phyloP scores from a whole-genome alignment of 2,329 filamentous ascomycete genomes.

The Fusarium pilosicola region DNA sequence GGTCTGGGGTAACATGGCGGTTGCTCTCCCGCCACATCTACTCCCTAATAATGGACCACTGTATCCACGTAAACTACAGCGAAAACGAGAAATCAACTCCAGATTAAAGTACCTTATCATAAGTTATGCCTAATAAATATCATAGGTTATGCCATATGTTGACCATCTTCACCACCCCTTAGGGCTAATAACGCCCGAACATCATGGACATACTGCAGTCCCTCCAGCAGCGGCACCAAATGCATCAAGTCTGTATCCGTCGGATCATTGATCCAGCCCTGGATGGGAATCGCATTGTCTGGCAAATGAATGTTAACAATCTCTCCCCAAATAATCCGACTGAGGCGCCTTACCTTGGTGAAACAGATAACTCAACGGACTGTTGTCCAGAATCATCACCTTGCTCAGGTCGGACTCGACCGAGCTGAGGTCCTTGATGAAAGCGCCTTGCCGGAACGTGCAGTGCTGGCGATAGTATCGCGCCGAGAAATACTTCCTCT shows the following conservation, averaged over 20 bases:
- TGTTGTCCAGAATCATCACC: conserved; percentile 99
- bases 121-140: conserved; percentile 14
- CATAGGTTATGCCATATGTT: conserved; percentile 59
- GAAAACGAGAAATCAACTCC: conserved; percentile 18
- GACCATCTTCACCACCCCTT: conserved; percentile 83
- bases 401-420: conserved; percentile 97
- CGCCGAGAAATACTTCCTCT: conserved; percentile 94
- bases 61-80: conserved; percentile 20
- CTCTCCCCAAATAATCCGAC: background rate
- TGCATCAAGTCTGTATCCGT: conserved; percentile 96
- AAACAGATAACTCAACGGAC: conserved; percentile 97
- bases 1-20: background rate
- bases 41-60: background rate
- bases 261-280: conserved; percentile 99
- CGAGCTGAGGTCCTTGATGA: conserved; percentile 96
- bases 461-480: conserved; percentile 98
- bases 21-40: conserved; percentile 22
- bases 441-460: conserved; percentile 93
- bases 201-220: conserved; percentile 95
- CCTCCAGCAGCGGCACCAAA: conserved; percentile 90
- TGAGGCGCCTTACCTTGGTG: conserved; percentile 77
- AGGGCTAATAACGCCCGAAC: conserved; percentile 90
- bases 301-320: conserved; percentile 22
- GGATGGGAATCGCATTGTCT: conserved; percentile 99
- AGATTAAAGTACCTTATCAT: conserved; percentile 27